Conservation (phyloP, 768 basidiomycete species). For the Boletus pseudo-olivaceus region DNA sequence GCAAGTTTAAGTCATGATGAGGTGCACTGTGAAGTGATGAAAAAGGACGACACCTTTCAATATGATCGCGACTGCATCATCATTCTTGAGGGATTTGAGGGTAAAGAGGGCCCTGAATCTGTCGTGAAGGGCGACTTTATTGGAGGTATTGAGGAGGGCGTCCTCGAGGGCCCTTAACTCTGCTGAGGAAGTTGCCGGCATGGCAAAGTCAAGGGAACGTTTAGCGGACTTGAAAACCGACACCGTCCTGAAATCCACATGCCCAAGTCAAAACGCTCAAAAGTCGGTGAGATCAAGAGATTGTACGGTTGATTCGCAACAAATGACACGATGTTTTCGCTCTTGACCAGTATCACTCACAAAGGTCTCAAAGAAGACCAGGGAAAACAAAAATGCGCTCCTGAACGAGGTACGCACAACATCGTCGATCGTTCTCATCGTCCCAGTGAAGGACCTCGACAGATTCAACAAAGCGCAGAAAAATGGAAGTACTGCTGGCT, state of each 20-base stretch:
- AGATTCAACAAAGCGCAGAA: conserved; percentile 82
- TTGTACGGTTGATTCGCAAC: neutral
- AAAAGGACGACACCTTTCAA: conserved; percentile 58
- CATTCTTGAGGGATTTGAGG: conserved; percentile 75
- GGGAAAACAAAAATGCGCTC: conserved; percentile 82
- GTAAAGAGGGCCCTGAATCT: conserved; percentile 92
- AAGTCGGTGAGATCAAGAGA: conserved; percentile 62
- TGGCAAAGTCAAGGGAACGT: conserved; percentile 29
- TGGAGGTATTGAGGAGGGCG: conserved; percentile 72
- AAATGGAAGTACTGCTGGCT: conserved; percentile 96
- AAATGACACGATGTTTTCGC: conserved; percentile 11
- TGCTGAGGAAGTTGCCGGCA: conserved; percentile 37
- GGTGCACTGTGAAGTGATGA: neutral
- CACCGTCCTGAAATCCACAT: conserved; percentile 38
- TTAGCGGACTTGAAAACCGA: conserved; percentile 50
- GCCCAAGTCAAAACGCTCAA: conserved; percentile 87
- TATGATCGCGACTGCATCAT: conserved; percentile 81
- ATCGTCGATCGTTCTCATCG: conserved; percentile 3
- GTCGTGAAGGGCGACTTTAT: conserved; percentile 74
- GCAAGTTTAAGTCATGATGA: neutral
- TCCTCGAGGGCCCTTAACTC: conserved; percentile 70
- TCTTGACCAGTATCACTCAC: conserved; percentile 75
- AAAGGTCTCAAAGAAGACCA: conserved; percentile 91
- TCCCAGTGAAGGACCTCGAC: conserved; percentile 26
- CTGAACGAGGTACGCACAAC: conserved; percentile 64